Evolutionary conservation across 495 filamentous ascomycete species (phyloP), one percentile per base, ranked within the genome.

Genomic region (Recurvomyces mirabilis): DNA sequence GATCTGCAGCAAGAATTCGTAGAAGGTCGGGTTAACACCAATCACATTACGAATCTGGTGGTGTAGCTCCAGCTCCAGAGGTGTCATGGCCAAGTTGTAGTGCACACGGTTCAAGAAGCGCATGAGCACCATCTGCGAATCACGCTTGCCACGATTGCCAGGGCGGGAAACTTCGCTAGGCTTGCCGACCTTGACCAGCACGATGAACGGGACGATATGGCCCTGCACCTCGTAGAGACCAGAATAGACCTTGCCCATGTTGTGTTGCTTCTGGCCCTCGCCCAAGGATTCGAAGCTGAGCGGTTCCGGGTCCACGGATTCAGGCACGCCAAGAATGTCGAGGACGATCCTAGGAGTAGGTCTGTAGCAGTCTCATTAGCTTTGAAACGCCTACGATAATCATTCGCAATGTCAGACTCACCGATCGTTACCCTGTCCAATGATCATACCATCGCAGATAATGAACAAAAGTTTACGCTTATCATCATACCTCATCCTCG

Each of bases 41-140:
- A 99, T 99, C 55, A 99, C 88, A 61, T 99, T 99, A 38, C 87
- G 81, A 56, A 99, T 95, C 57, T 99, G 93, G 58, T 99, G 91
- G 61, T 93, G 84, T 79, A 99, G 95, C 60, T 99, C 91, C 29
- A 99, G 72, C 62, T 99, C 93, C 50, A 99, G 74, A 18, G 91
- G 91, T 54, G 77, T 91, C 91, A 99, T 99, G 13, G 93, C 69
- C 30, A 84, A 66, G 60, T 94, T 93, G 70, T 99, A 93, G 64
- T 96, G 91, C 34, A 99, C 84, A 39, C 91, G 82, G 71, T 96
- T 96, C 54, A 99, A 70, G 77, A 96, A 99, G 46, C 91, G 78
- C 88, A 99, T 95, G 46, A 95, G 67, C 48, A 96, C 68, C 79
- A 96, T 93, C 66, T 99, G 91, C 28, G 91, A 95, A 66, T 99